Percentiles rank a stretch among this genome's conserved stretches.
Evolutionary conservation across 1,284 basidiomycete species (phyloP).

Genomic region (Fomes fomentarius): DNA sequence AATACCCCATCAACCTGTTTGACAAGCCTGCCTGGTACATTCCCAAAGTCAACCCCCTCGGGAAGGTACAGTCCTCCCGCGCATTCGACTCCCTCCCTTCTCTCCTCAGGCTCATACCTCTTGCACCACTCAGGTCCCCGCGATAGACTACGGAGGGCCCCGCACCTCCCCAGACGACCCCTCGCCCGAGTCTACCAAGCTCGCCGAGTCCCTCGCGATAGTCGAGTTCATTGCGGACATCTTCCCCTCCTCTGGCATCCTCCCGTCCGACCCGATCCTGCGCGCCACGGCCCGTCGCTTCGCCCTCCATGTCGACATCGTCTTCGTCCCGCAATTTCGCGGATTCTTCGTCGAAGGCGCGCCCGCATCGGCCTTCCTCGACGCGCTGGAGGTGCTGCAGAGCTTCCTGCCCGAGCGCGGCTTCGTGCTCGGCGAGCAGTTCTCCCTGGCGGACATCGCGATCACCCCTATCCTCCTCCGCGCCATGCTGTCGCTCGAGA

Average conservation of each 20-base stretch:
- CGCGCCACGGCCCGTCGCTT: constrained; percentile 63
- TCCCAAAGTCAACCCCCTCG: constrained; percentile 60
- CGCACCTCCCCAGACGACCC: constrained; percentile 51
- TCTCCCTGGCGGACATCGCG: constrained; percentile 57
- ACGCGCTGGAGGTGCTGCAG: constrained; percentile 35
- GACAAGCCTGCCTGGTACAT: constrained; percentile 41
- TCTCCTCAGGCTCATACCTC: neutral
- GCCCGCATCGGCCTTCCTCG: constrained; percentile 41
- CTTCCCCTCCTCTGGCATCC: constrained; percentile 44
- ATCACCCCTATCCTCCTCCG: constrained; percentile 42
- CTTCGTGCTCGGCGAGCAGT: constrained; percentile 37
- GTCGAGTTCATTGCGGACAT: constrained; percentile 66
- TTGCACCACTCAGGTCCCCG: constrained; percentile 41
- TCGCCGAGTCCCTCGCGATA: constrained; percentile 63
- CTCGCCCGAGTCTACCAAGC: constrained; percentile 56
- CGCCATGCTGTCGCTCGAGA: constrained; percentile 25
- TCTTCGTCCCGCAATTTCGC: constrained; percentile 39
- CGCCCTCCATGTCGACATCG: constrained; percentile 51
- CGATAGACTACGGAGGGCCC: constrained; percentile 60
- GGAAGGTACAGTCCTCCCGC: constrained; percentile 45
- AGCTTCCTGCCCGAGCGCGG: constrained; percentile 32
- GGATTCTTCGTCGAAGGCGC: constrained; percentile 38
- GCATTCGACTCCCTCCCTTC: neutral
- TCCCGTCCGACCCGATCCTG: constrained; percentile 55
- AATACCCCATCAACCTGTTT: neutral